phyloP scores from a whole-genome alignment of 495 filamentous ascomycete species.

The Cryomyces antarcticus region DNA sequence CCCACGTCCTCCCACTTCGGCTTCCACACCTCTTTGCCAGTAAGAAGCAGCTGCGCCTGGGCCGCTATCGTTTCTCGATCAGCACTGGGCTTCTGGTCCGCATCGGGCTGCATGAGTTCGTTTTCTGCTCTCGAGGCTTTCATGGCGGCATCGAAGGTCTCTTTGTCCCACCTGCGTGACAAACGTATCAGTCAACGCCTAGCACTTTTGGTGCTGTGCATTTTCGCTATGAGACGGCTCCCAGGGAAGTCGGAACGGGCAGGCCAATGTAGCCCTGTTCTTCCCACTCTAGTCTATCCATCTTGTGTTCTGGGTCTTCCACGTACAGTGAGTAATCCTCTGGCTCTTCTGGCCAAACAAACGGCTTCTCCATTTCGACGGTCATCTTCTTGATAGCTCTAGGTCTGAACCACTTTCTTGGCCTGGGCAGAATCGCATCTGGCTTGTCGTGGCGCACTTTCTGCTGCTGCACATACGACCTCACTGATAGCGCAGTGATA shows the following conservation, averaged over 20 bases:
- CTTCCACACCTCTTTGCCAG: constrained; percentile 21
- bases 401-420: constrained; percentile 32
- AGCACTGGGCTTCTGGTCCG: constrained; percentile 15
- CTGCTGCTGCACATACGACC: constrained; percentile 58
- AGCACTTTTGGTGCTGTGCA: neutral
- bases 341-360: constrained; percentile 58
- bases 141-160: constrained; percentile 21
- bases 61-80: constrained; percentile 22
- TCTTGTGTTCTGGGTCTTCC: too few species aligned
- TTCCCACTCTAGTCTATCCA: too few species aligned
- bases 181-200: neutral
- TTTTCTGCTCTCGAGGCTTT: constrained; percentile 14
- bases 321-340: constrained; percentile 35
- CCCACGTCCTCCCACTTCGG: constrained; percentile 9
- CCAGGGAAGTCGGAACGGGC: neutral
- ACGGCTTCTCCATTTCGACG: constrained; percentile 62
- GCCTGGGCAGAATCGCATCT: constrained; percentile 3
- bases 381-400: constrained; percentile 71
- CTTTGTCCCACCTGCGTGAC: constrained; percentile 30
- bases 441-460: constrained; percentile 30
- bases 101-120: constrained; percentile 7
- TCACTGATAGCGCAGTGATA: constrained; percentile 36
- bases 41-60: constrained; percentile 38
- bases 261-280: neutral
- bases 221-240: neutral